Conservation (phyloP, 495 filamentous ascomycete genomes). For the Daldinia bambusicola region DNA sequence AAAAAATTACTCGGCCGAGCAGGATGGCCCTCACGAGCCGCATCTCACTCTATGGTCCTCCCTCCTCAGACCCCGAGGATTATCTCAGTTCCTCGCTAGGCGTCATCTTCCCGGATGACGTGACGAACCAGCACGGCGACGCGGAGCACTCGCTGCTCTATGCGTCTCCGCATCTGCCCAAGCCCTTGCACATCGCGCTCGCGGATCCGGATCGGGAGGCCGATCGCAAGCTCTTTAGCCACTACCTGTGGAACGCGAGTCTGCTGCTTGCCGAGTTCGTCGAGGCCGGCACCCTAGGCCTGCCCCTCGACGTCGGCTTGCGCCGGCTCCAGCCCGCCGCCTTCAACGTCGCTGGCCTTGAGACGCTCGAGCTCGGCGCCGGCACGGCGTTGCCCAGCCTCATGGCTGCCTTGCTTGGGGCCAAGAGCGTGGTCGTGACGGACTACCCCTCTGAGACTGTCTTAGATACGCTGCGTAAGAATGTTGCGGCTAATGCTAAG, state of each 20-base stretch:
- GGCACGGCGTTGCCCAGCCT: conserved; percentile 82
- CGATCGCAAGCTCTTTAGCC: conserved; percentile 75
- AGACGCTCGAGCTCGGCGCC: conserved; percentile 62
- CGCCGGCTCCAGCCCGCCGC: conserved; percentile 10
- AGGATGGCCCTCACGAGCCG: conserved; percentile 56
- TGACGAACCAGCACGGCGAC: conserved; percentile 79
- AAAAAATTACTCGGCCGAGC: neutral
- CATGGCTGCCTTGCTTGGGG: conserved; percentile 70
- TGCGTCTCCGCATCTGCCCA: conserved; percentile 64
- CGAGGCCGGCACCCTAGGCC: conserved; percentile 56
- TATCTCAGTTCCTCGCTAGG: conserved; percentile 70
- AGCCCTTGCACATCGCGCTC: conserved; percentile 58
- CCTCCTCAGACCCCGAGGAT: conserved; percentile 66
- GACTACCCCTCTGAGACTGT: conserved; percentile 81
- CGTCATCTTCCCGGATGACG: conserved; percentile 80
- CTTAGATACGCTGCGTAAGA: conserved; percentile 67
- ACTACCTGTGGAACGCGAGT: conserved; percentile 88
- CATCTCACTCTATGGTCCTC: conserved; percentile 51
- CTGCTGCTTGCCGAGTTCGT: conserved; percentile 77
- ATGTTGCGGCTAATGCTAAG: conserved; percentile 58
- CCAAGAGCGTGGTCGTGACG: conserved; percentile 70
- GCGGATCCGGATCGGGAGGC: conserved; percentile 66
- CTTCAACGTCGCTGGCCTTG: conserved; percentile 53
- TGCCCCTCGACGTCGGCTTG: conserved; percentile 24
- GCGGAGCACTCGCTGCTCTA: conserved; percentile 73